A percentile compares a stretch with the other conserved stretches of the same genome.
phyloP scores from a whole-genome alignment of 2,329 filamentous ascomycete genomes.

The Alternaria ventricosa region DNA sequence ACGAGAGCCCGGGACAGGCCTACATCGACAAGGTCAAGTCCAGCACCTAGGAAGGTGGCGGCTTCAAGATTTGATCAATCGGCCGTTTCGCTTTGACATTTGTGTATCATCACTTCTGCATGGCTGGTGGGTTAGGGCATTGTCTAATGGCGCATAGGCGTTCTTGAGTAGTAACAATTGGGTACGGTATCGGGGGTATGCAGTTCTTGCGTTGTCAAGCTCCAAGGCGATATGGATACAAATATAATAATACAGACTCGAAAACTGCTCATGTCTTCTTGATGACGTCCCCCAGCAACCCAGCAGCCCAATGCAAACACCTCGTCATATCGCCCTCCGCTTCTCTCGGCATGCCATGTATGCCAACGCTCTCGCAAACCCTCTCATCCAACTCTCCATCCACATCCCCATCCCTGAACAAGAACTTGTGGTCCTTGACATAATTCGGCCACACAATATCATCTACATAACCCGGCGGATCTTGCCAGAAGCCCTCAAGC shows the following conservation, averaged over 20 bases:
- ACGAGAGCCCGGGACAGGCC: conserved; percentile 73
- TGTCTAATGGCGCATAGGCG: conserved; percentile 22
- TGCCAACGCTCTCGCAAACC: conserved; percentile 36
- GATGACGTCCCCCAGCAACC: conserved; percentile 30
- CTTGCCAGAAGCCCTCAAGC: conserved; percentile 86
- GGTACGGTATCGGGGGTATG: background rate
- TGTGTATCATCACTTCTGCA: conserved; percentile 22
- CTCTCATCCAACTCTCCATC: conserved; percentile 60
- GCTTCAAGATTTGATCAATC: background rate
- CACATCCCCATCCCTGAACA: conserved; percentile 76
- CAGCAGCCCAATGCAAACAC: conserved; percentile 42
- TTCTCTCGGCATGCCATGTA: conserved; percentile 50
- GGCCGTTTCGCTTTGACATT: background rate
- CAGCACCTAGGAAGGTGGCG: conserved; percentile 24
- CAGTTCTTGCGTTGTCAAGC: background rate
- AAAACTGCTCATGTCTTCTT: conserved; percentile 13
- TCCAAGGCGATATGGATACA: background rate
- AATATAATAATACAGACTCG: conserved; percentile 12
- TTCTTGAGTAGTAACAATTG: background rate
- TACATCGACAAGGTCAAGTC: conserved; percentile 71
- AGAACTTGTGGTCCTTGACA: conserved; percentile 77
- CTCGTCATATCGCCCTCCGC: conserved; percentile 43
- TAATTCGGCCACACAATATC: conserved; percentile 97
- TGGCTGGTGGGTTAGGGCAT: conserved; percentile 11
- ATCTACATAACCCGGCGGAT: conserved; percentile 93